A percentile compares a stretch with the other conserved stretches of the same genome.
Conservation (phyloP, 495 filamentous ascomycete genomes). For the Amniculicola lignicola region DNA sequence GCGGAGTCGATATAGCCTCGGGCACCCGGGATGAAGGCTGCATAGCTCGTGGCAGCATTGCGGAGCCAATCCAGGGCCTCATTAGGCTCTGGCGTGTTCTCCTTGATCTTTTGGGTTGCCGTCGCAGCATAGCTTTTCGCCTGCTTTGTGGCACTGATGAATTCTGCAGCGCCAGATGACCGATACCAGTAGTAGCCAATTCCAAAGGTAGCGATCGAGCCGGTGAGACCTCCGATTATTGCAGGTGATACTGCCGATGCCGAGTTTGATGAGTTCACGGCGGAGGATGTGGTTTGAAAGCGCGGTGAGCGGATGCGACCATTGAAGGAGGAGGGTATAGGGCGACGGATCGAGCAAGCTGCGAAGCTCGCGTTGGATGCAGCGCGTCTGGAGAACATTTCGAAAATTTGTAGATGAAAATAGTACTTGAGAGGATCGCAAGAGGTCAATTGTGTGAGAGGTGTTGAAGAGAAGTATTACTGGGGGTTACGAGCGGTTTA, state of each 20-base stretch:
- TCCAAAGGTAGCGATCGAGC: constrained; percentile 50
- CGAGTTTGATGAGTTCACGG: constrained; percentile 20
- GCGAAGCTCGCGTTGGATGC: constrained; percentile 20
- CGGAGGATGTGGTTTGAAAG: constrained; percentile 45
- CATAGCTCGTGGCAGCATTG: constrained; percentile 58
- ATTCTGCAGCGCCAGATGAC: constrained; percentile 56
- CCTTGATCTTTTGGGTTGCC: constrained; percentile 51
- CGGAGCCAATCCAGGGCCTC: constrained; percentile 57
- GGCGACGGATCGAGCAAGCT: constrained; percentile 16
- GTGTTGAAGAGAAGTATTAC: no score
- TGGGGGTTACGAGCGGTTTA: no score
- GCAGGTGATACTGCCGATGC: constrained; percentile 21
- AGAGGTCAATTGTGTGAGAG: no score
- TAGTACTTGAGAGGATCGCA: no score
- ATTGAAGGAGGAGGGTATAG: constrained; percentile 4
- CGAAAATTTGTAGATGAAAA: no score
- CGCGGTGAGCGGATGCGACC: constrained; percentile 33
- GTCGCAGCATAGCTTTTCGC: constrained; percentile 49
- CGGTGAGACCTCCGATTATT: constrained; percentile 47
- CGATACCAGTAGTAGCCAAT: constrained; percentile 55
- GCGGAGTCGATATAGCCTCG: constrained; percentile 56
- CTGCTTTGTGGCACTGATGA: constrained; percentile 50
- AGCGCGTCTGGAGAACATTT: constrained; percentile 22
- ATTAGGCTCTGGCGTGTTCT: constrained; percentile 56
- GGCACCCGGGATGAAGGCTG: constrained; percentile 64